Percentiles rank a stretch among this genome's conserved stretches.
These are phyloP conservation scores for Mortierella sp. DNA, from an alignment of 371 early-diverging fungal genomes.

Conservation along the genomic window DNA sequence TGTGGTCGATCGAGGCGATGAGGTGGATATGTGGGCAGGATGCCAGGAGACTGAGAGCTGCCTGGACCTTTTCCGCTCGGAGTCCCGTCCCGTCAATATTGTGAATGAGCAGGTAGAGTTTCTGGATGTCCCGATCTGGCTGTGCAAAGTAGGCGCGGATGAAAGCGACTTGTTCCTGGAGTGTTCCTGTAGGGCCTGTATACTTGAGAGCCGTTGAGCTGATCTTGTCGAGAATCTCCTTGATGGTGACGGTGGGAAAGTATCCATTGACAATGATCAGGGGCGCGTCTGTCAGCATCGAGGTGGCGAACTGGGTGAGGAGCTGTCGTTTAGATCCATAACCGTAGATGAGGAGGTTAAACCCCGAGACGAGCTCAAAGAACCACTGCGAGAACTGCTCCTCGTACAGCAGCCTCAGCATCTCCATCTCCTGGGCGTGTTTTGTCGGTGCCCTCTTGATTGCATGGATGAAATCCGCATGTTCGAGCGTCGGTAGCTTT, in stretches of 20 bases:
- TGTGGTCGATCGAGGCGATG: conserved; percentile 92
- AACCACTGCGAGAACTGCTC: conserved; percentile 85
- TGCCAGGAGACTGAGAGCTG: conserved; percentile 77
- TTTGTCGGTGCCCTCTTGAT: conserved; percentile 66
- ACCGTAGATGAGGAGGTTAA: conserved; percentile 90
- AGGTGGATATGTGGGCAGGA: conserved; percentile 76
- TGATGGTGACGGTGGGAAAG: conserved; percentile 81
- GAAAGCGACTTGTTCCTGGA: conserved; percentile 74
- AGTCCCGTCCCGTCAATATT: conserved; percentile 91
- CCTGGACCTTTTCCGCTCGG: conserved; percentile 79
- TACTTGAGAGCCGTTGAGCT: conserved; percentile 63
- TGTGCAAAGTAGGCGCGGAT: conserved; percentile 74
- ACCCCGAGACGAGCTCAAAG: conserved; percentile 82
- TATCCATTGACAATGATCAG: conserved; percentile 89
- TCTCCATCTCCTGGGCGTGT: conserved; percentile 69
- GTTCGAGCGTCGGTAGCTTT: conserved; percentile 76
- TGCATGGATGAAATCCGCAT: conserved; percentile 70
- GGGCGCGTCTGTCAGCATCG: conserved; percentile 70
- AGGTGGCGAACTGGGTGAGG: conserved; percentile 77
- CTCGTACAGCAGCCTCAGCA: conserved; percentile 68
- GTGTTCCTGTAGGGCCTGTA: conserved; percentile 58
- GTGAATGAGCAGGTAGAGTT: conserved; percentile 86
- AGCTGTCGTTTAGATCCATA: conserved; percentile 90
- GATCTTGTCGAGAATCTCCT: conserved; percentile 77
- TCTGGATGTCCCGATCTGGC: conserved; percentile 61